Base-by-base conservation (phyloP, 345 rosid species). In the Linum lewisii region DNA sequence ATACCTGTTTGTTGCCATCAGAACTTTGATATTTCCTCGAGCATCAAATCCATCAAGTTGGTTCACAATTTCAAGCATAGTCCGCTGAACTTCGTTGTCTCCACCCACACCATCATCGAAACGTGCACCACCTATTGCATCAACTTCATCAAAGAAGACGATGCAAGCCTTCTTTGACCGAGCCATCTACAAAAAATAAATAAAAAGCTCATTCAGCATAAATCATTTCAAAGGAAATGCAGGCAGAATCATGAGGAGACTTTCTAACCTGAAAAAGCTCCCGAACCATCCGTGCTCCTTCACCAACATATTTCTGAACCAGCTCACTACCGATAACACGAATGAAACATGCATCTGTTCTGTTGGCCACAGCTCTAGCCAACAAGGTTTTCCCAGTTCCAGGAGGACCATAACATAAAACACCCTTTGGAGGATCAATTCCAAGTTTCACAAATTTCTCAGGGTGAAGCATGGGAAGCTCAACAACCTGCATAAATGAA, bases 1-100 rank as follows among this genome's bases (percentile, higher is more conserved):
- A 9, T 64, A 88, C 98, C 98, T 89, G 77, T 93, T 93, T 21
- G 99, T 93, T 59, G 99, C 99, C 99, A 93, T 93, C n/a, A 93
- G 80, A n/a, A 93, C 99, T 77, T 92, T 89, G 67, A 93, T 93
- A 76, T 93, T 93, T 63, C 97, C 99, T 47, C 97, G 89, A 21
- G 99, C 89, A 44, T 89, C 91, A 60, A 89, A 89, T 10, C 97
- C 95, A 66, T 89, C 97, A 61, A 89, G 89, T 66, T 89, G 91
- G 63, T 89, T 89, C 21, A 84, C 91, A 58, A 89, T 86, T 75
- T 86, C 95, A 70, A 89, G 87, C 97, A 86, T 82, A 5, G 96
- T 88, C 1, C 91, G 80, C 50, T 88, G 96, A 24, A 86, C 94
- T 66, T 81, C 94, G 22, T 82, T 82, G 64, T 81, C 96, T 49